Base-by-base conservation (phyloP, 2,329 filamentous ascomycete species). In the Epichloe uncinata region DNA sequence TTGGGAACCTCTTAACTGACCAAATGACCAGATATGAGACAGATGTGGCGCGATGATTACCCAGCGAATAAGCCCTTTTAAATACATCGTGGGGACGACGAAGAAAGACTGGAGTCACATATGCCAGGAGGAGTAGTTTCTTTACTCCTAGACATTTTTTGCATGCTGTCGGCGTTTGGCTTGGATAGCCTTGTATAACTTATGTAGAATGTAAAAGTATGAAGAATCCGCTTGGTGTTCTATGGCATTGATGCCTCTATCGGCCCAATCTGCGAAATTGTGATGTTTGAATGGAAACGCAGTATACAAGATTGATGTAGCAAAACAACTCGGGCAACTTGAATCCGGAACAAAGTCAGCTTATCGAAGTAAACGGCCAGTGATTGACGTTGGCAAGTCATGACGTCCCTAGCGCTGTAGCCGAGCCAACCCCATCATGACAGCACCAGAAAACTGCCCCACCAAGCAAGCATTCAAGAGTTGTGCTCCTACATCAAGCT, bases 1-100 rank as follows among this genome's bases (percentile, higher is more conserved):
- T 22, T 34, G 18, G 12, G 7, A 34, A 13, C 34, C 5, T 22
- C 15, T 18, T 11, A n/a, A 13, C 41, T 53, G 22, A 51, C 34
- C 13, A 9, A 9, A 48, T 18, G 3, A 12, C 9, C n/a, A 76
- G 73, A 73, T 48, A 71, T 76, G 61, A 69, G 66, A 55, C 65
- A 63, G 26, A 66, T 75, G 57, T 72, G 69, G 68, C 63, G 62
- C 33, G 58, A 69, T 36, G 67, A 70, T 18, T 65, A 66, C 52
- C 60, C 64, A 8, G 58, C 57, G 26, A 62, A 66, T 46, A 67
- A 61, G 51, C 56, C 64, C 11, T 57, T 66, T 47, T 63, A 58
- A 58, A 50, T 52, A 30, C 42, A 43, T 22, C 18, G n/a, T 30
- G 33, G 40, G 51, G 48, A 41, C 46, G 52, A 49, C 45, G 46